Evolutionary conservation across 257 asterid genomes (phyloP).

Genomic region (Solanum commersonii): DNA sequence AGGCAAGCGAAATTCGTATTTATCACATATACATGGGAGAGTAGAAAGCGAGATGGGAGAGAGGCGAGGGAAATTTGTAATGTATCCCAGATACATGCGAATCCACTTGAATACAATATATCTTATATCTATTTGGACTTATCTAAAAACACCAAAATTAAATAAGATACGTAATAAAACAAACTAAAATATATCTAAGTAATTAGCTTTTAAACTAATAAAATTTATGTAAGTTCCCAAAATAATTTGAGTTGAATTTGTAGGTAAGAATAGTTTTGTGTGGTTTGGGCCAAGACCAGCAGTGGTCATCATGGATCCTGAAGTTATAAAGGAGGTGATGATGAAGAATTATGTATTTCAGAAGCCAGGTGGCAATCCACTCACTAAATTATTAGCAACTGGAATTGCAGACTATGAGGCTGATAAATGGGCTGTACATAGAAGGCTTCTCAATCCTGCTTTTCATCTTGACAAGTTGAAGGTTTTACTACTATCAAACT

Average conservation of each 20-base stretch:
- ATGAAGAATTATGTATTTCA: conserved; percentile 11
- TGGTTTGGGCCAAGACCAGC: conserved; percentile 28
- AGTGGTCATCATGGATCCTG: conserved; percentile 13
- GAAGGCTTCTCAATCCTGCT: conserved; percentile 26
- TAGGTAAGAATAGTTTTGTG: conserved; percentile 11
- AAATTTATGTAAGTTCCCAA: too few relatives aligned
- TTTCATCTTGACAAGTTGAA: conserved; percentile 26
- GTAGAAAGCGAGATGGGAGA: too few relatives aligned
- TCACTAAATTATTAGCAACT: conserved; percentile 1
- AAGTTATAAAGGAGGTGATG: conserved; percentile 18
- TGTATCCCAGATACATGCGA: too few relatives aligned
- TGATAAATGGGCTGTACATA: conserved; percentile 35
- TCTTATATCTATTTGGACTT: too few relatives aligned
- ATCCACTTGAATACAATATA: too few relatives aligned
- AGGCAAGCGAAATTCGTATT: too few relatives aligned
- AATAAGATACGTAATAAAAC: too few relatives aligned
- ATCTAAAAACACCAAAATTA: too few relatives aligned
- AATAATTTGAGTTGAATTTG: neutral
- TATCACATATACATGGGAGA: too few relatives aligned
- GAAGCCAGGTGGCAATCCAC: conserved; percentile 10
- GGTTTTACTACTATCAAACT: neutral
- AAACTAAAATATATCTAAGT: too few relatives aligned
- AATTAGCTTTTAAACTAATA: too few relatives aligned
- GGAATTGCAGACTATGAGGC: conserved; percentile 11
- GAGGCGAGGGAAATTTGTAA: too few relatives aligned